Evolutionary conservation across 805 yeast genomes (phyloP).

Genomic region (Debaryomyces castellii): DNA sequence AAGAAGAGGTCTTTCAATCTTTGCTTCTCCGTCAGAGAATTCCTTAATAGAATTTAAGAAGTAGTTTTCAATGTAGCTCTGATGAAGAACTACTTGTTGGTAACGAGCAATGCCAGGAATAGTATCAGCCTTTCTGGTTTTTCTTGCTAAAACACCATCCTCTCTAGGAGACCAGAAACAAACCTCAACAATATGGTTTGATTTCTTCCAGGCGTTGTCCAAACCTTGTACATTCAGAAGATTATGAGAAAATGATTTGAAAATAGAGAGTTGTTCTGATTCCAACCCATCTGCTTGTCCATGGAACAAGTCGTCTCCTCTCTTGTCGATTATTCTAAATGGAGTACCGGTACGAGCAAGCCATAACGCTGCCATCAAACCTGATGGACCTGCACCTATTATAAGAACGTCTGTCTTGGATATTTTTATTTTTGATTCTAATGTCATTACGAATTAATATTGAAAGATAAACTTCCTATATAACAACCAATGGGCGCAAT

Average conservation of each 20-base stretch:
- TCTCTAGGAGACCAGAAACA: slow-evolving; percentile 29
- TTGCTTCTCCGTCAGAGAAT: slow-evolving; percentile 11
- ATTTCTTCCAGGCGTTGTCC: slow-evolving; percentile 22
- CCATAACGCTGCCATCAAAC: slow-evolving; percentile 30
- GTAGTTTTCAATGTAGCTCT: slow-evolving; percentile 28
- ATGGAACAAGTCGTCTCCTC: slow-evolving; percentile 21
- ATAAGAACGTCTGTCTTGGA: slow-evolving; percentile 29
- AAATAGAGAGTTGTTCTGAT: slow-evolving; percentile 15
- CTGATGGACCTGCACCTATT: slow-evolving; percentile 40
- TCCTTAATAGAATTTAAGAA: slow-evolving; percentile 20
- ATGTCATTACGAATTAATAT: too few relatives aligned
- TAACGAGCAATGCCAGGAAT: slow-evolving; percentile 26
- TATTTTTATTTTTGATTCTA: slow-evolving; percentile 6
- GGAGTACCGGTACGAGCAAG: slow-evolving; percentile 28
- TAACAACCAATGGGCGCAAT: too few relatives aligned
- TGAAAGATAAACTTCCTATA: too few relatives aligned
- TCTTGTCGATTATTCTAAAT: slow-evolving; percentile 28
- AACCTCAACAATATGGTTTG: slow-evolving; percentile 27
- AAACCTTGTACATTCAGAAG: slow-evolving; percentile 24
- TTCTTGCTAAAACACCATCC: slow-evolving; percentile 21
- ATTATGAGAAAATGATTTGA: slow-evolving; percentile 16
- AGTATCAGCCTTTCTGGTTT: slow-evolving; percentile 23
- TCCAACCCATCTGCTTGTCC: slow-evolving; percentile 38
- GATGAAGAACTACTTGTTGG: slow-evolving; percentile 28
- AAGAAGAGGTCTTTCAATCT: slow-evolving; percentile 18